These are phyloP conservation scores for Smittium culicis DNA, from an alignment of 371 early-diverging fungal species.

Conservation along the genomic window DNA sequence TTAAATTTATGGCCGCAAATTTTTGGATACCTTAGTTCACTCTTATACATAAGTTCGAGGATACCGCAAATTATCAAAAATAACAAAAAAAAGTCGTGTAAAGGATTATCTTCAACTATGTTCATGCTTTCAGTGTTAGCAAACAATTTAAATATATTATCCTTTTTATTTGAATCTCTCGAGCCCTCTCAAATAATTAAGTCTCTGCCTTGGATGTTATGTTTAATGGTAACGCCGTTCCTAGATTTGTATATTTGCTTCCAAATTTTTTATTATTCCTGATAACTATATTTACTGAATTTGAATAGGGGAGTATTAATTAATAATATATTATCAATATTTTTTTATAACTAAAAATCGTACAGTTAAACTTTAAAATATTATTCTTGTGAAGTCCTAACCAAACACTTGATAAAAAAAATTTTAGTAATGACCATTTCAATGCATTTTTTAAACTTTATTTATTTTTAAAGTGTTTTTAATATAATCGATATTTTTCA, in stretches of 20 bases:
- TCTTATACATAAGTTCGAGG: constrained; percentile 36
- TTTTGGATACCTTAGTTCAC: constrained; percentile 35
- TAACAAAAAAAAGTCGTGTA: constrained; percentile 42
- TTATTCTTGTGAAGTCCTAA: no score
- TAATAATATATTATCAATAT: no score
- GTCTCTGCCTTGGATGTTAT: constrained; percentile 55
- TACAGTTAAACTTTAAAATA: no score
- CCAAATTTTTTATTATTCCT: no score
- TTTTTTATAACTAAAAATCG: no score
- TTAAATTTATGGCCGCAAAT: constrained; percentile 24
- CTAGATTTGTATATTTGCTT: constrained; percentile 44
- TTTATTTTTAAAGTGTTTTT: no score
- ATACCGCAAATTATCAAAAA: constrained; percentile 64
- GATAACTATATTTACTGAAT: no score
- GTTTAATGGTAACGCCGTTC: constrained; percentile 45
- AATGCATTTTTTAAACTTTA: no score
- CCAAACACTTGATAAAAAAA: no score
- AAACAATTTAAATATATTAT: constrained; percentile 52
- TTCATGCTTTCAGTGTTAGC: constrained; percentile 68
- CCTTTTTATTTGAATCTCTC: constrained; percentile 47
- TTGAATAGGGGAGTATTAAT: no score
- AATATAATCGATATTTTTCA: no score
- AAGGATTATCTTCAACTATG: constrained; percentile 58
- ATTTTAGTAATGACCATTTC: no score
- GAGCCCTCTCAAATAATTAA: constrained; percentile 41